Percentiles rank a stretch among this genome's conserved stretches.
phyloP scores from a whole-genome alignment of 306 rosid species.

The Dryas alaskensis region DNA sequence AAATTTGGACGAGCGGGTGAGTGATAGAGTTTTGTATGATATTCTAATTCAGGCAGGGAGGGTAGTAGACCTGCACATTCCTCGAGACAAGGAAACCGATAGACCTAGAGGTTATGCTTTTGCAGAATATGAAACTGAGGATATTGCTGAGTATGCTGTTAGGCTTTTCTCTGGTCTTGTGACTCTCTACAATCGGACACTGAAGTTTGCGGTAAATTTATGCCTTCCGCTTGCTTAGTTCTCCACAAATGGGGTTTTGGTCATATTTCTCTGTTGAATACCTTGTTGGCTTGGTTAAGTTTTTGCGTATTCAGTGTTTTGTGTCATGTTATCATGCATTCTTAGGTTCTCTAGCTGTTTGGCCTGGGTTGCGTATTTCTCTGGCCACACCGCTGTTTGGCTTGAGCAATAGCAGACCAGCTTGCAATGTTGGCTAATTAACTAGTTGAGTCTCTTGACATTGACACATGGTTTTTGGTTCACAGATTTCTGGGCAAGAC shows the following conservation, averaged over 20 bases:
- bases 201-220: conserved; percentile 74
- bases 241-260: neutral
- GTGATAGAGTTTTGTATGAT: conserved; percentile 78
- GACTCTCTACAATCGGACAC: conserved; percentile 68
- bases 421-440: no score
- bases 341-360: neutral
- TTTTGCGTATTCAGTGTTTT: neutral
- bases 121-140: conserved; percentile 83
- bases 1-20: conserved; percentile 88
- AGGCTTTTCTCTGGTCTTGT: conserved; percentile 89
- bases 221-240: neutral
- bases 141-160: conserved; percentile 83
- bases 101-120: conserved; percentile 80
- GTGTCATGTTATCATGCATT: neutral
- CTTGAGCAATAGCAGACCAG: no score
- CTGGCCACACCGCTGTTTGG: no score
- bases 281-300: neutral
- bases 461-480: conserved; percentile 27
- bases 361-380: neutral
- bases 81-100: conserved; percentile 80
- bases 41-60: conserved; percentile 87
- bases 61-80: conserved; percentile 74
- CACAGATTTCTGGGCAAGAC: conserved; percentile 89
- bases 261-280: neutral
- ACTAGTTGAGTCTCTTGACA: conserved; percentile 10